Evolutionary conservation across 345 rosid species (phyloP).

Genomic region (Abelmoschus esculentus): DNA sequence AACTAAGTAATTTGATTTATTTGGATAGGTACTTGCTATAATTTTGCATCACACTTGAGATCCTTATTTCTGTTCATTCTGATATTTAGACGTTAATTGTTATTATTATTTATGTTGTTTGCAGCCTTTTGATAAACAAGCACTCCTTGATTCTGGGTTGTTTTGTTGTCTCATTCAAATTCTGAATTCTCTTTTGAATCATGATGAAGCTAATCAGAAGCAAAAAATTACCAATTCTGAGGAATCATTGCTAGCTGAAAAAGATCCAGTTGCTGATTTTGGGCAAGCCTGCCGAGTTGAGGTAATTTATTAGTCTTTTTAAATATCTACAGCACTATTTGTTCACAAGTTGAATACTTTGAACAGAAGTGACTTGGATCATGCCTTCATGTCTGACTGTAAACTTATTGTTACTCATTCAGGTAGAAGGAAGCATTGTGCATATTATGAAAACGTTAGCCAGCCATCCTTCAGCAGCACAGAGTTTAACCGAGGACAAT

Average conservation of each 20-base stretch:
- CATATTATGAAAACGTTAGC: conserved; percentile 98
- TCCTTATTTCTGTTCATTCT: not conserved
- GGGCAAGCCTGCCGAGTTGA: conserved; percentile 64
- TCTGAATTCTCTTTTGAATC: conserved; percentile 62
- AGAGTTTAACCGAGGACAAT: conserved; percentile 93
- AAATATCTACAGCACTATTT: not conserved
- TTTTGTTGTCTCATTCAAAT: conserved; percentile 88
- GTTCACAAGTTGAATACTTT: not conserved
- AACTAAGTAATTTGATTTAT: not conserved
- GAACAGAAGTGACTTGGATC: not conserved
- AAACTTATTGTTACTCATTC: conserved; percentile 17
- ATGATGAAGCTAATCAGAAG: conserved; percentile 35
- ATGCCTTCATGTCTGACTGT: conserved; percentile 3
- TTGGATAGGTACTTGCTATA: not conserved
- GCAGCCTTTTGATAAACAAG: conserved; percentile 94
- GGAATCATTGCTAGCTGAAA: conserved; percentile 30
- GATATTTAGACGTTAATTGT: not conserved
- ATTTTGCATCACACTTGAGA: conserved; percentile 7
- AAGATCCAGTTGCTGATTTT: conserved; percentile 26
- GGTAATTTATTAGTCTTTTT: conserved; percentile 34
- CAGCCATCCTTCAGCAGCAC: conserved; percentile 86
- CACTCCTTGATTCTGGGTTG: conserved; percentile 97
- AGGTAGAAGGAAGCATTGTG: conserved; percentile 94
- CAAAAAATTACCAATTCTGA: conserved; percentile 28
- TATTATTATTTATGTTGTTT: conserved; percentile 18